Percentiles rank a stretch among this genome's conserved stretches.
phyloP scores from a whole-genome alignment of 2,329 filamentous ascomycete species.

The Colletotrichum graminicola region DNA sequence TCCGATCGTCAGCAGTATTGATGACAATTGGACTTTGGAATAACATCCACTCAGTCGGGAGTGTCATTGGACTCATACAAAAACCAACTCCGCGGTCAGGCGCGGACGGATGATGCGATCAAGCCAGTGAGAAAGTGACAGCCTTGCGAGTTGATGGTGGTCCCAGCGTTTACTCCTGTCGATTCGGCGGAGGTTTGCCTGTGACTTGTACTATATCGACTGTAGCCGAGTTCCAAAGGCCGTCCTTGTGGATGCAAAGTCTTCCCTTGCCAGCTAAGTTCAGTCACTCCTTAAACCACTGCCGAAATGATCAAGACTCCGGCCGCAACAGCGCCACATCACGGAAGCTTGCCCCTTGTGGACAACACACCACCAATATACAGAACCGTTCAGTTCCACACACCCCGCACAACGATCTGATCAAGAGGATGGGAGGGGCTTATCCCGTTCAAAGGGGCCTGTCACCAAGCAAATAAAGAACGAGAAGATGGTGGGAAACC shows the following conservation, averaged over 20 bases:
- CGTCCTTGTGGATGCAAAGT: not conserved
- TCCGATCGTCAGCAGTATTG: constrained; percentile 2
- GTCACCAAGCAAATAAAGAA: not conserved
- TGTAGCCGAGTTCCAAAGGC: not conserved
- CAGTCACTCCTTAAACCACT: not conserved
- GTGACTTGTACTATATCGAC: not conserved
- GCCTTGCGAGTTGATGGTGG: constrained; percentile 27
- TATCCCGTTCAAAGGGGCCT: constrained; percentile 9
- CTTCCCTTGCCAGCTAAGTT: not conserved
- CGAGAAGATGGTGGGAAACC: not conserved
- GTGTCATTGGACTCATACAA: not conserved
- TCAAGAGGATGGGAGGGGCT: constrained; percentile 2
- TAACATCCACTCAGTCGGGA: not conserved
- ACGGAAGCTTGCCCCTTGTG: not conserved
- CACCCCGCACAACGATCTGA: constrained; percentile 14
- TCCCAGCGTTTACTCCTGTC: not conserved
- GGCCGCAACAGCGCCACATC: not conserved
- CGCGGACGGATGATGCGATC: not conserved
- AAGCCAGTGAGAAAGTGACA: constrained; percentile 3
- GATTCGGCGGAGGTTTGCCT: not conserved
- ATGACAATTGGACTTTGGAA: not conserved
- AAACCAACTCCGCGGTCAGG: not conserved
- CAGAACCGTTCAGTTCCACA: not conserved
- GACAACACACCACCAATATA: not conserved
- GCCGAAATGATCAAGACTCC: not conserved